Evolutionary conservation across 148 eudicot genomes (phyloP), one percentile per base, ranked within the genome.

Genomic region (Camellia sinensis): DNA sequence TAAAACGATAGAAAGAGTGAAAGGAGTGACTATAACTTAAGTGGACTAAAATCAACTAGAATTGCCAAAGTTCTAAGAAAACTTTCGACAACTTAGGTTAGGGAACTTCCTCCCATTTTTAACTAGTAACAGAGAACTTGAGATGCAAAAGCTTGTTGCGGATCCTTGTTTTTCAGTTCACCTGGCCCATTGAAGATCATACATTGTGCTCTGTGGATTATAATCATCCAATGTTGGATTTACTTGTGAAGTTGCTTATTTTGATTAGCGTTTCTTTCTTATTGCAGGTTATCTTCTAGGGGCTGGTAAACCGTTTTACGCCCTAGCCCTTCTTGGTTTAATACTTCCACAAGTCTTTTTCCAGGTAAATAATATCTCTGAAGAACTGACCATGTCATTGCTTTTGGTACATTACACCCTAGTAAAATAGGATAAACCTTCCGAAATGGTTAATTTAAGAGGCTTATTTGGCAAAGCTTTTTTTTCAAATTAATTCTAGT

Each of bases 281-380:
- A 45, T 80, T 80, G 85, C 90, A 96, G 98, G 99, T 57, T 96
- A 96, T 83, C 99, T 96, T 73, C 84, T 96, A 68, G 97, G 91
- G n/a, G 83, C 89, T 61, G 98, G 97, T 21, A 96, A 91, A 82
- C 99, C 93, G 1, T 96, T 87, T 67, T 93, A 91, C 21, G 98
- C 99, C 45, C 80, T 93, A 41, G 97, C 92, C 70, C 87, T 93
- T 56, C 81, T 92, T 14, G 97, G 94, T 43, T 83, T 92, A 74
- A 87, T 92, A 80, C 84, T 83, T 81, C 99, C 99, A 63, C 99
- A 96, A 89, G 80, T 92, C 67, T 96, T 91, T 82, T 96, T 96
- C 81, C 98, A 96, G 99, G 99, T 93, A 88, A 81, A 67, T 70
- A 11, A 54, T 45, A n/a, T 78, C 6, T 37, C 21, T 44, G 3